These are phyloP conservation scores for Claviceps capensis DNA, from an alignment of 2,329 filamentous ascomycete species.

Conservation along the genomic window DNA sequence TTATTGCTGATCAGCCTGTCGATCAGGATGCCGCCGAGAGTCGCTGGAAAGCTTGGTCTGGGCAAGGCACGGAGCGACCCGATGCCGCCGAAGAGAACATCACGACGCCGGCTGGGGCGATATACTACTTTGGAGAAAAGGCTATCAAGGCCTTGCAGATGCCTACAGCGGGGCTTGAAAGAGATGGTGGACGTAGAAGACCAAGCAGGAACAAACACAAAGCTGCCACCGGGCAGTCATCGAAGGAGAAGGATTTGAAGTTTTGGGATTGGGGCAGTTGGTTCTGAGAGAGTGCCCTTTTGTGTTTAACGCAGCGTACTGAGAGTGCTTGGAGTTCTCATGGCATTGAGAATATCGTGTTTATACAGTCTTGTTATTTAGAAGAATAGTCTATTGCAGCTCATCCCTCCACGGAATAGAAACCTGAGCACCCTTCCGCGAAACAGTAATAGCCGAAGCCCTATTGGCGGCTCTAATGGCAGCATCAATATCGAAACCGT, in stretches of 20 bases:
- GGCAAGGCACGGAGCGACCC: background rate
- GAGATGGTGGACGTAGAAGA: background rate
- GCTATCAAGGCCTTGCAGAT: constrained; percentile 3
- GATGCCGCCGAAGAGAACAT: background rate
- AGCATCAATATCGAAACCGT: constrained; percentile 37
- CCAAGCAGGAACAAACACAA: background rate
- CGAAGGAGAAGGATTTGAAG: constrained; percentile 13
- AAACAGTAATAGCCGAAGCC: constrained; percentile 28
- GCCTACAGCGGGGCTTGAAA: background rate
- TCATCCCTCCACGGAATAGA: constrained; percentile 32
- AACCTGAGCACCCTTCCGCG: constrained; percentile 27
- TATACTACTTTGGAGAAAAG: constrained; percentile 6
- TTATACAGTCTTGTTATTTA: too few species aligned
- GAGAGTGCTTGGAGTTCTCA: too few species aligned
- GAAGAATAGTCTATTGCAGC: constrained; percentile 14
- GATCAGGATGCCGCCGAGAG: background rate
- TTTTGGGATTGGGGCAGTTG: constrained; percentile 14
- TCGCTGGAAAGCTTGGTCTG: constrained; percentile 1
- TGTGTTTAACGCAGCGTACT: too few species aligned
- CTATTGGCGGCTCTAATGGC: constrained; percentile 41
- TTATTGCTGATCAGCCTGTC: background rate
- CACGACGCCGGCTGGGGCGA: constrained; percentile 1
- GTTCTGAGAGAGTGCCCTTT: constrained; percentile 12
- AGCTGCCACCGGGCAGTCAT: background rate
- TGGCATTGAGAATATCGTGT: too few species aligned